Evolutionary conservation across 73 alveolate species (phyloP).

Genomic region (Symbiodinium pilosum): DNA sequence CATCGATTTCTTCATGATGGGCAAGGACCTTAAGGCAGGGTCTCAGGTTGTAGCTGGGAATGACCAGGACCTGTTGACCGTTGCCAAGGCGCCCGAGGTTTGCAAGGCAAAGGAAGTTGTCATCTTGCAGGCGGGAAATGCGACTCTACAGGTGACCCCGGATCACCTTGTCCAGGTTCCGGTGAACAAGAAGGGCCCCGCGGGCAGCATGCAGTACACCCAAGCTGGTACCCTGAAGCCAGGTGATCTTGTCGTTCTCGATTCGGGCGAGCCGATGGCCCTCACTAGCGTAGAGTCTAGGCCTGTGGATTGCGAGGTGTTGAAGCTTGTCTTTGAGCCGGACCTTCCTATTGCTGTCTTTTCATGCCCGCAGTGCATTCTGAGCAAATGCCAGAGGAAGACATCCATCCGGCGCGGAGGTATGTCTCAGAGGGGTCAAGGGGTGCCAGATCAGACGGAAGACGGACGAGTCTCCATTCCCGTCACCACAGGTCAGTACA

Average conservation of each 20-base stretch:
- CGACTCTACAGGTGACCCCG: not conserved
- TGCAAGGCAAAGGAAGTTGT: not conserved
- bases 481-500: not conserved
- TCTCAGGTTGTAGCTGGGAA: not conserved
- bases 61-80: not conserved
- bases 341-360: not conserved
- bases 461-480: not conserved
- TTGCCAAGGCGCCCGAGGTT: not conserved
- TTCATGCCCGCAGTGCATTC: not conserved
- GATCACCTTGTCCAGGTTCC: not conserved
- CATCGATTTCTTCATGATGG: not conserved
- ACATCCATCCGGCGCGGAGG: not conserved
- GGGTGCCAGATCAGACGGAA: not conserved
- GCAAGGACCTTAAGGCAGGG: not conserved
- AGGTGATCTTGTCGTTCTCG: not conserved
- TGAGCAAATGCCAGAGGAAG: not conserved
- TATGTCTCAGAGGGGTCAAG: not conserved
- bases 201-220: not conserved
- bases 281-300: not conserved
- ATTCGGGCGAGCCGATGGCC: not conserved
- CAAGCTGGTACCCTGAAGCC: not conserved
- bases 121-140: not conserved
- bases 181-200: not conserved
- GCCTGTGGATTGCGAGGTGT: not conserved
- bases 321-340: not conserved